A percentile compares a stretch with the other conserved stretches of the same genome.
Conservation (phyloP, 148 eudicot genomes). For the Pouteria glomerata region DNA sequence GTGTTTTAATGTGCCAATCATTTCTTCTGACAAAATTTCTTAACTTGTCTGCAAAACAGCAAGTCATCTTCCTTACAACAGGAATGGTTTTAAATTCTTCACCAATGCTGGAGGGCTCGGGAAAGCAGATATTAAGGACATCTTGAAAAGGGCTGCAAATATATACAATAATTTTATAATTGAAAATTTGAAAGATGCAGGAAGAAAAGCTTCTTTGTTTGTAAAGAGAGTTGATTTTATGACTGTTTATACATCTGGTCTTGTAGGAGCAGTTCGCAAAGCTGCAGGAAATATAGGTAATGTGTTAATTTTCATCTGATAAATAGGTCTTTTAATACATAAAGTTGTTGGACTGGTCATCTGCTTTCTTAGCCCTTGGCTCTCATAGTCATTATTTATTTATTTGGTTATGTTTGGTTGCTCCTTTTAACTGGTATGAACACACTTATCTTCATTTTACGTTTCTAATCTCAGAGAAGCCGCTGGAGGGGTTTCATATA, state of each 20-base stretch:
- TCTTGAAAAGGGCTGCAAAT: conserved; percentile 78
- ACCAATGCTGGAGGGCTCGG: conserved; percentile 96
- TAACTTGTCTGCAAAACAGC: conserved; percentile 44
- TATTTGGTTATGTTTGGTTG: neutral
- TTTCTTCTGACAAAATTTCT: conserved; percentile 5
- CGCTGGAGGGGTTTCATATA: conserved; percentile 94
- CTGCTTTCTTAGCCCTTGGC: neutral
- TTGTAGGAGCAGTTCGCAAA: conserved; percentile 83
- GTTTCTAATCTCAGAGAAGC: conserved; percentile 65
- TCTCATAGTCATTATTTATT: neutral
- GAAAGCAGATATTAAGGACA: conserved; percentile 84
- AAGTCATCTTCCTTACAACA: conserved; percentile 97
- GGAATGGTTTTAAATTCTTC: conserved; percentile 96
- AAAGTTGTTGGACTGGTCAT: neutral
- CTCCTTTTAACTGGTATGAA: neutral
- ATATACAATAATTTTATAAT: conserved; percentile 50
- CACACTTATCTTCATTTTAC: conserved; percentile 7
- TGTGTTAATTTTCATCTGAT: neutral
- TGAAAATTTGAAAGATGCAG: conserved; percentile 50
- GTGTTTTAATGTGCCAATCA: neutral
- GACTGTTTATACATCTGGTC: conserved; percentile 74
- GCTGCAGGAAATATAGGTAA: conserved; percentile 88
- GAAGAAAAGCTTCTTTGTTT: conserved; percentile 39
- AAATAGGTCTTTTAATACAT: neutral
- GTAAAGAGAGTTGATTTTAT: conserved; percentile 77